Evolutionary conservation across 2,329 filamentous ascomycete species (phyloP), one percentile per base, ranked within the genome.

Genomic region (Aspergillus ochraceoroseus): DNA sequence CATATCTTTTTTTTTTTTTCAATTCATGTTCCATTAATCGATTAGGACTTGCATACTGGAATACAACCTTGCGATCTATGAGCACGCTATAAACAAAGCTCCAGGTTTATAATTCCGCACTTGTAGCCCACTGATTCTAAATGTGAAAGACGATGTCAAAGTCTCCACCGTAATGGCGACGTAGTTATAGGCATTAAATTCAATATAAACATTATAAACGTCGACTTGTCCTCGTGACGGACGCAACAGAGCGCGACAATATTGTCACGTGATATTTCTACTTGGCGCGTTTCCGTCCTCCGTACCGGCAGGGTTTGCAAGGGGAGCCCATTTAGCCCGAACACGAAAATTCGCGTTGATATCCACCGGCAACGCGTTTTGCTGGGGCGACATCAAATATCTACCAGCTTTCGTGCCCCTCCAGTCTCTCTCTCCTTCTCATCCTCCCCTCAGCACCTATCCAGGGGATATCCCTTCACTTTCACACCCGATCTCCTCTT

Each of bases 301-400:
- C 33, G 17, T 13, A 34, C 41, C 17, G 17, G 11, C 39, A 41
- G 32, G 37, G 33, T 13, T 13, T 35, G 20, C 12, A 51, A 58
- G 50, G 56, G 43, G 41, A 51, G 42, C 38, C 54, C 49, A 58
- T 56, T 51, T 51, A 48, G 40, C 29, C 47, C 55, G 52, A 57
- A 59, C 58, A 58, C 58, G 58, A 61, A 59, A 61, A 58, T 51
- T 57, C 57, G 57, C 59, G 58, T 55, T 46, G 40, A 48, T 52
- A 48, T 39, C 35, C 41, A 58, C 48, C 41, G 47, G 47, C 41
- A 52, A 59, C 58, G 58, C 58, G 59, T 61, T n/a, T 57, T 49
- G 52, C 49, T 49, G 49, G 41, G 50, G 50, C 48, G 49, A 54
- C 55, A 48, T 59, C 55, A 62, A 61, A 62, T 62, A 59, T 54